Percentiles rank a stretch among this genome's conserved stretches.
These are phyloP conservation scores for Bolboschoenoplectus hybrid DNA, from an alignment of 202 grass and related monocot genomes.

Conservation along the genomic window DNA sequence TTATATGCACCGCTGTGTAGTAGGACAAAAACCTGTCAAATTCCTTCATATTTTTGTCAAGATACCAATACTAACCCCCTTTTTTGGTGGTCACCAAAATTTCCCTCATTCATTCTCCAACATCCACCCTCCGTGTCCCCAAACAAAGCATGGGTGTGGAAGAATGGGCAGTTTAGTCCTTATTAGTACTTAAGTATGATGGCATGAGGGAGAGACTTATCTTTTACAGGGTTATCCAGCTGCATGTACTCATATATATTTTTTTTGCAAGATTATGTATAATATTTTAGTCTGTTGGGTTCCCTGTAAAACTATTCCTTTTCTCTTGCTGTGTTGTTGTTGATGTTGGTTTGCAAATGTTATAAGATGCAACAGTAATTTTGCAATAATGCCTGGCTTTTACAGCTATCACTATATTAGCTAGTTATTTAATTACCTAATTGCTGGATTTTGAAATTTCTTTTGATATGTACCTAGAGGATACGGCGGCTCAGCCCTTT, in stretches of 20 bases:
- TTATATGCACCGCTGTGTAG: neutral
- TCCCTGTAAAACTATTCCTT: neutral
- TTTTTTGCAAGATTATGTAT: neutral
- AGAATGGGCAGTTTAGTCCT: neutral
- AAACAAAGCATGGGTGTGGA: neutral
- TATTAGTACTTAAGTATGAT: neutral
- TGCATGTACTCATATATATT: neutral
- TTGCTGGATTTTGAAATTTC: conserved; percentile 27
- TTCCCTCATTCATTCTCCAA: neutral
- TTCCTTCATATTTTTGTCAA: neutral
- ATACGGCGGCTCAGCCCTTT: conserved; percentile 80
- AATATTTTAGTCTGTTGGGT: neutral
- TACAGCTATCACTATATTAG: neutral
- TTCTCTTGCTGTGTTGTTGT: neutral
- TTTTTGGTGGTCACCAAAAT: neutral
- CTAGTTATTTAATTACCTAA: neutral
- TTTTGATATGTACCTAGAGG: conserved; percentile 53
- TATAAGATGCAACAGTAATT: neutral
- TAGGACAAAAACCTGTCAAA: neutral
- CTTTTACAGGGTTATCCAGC: neutral
- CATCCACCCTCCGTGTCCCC: neutral
- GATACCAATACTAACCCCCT: neutral
- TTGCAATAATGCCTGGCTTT: conserved; percentile 7
- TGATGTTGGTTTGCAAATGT: neutral
- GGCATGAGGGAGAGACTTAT: neutral